phyloP scores from a whole-genome alignment of 108 stramenopile genomes.

The Bacterosira constricta region DNA sequence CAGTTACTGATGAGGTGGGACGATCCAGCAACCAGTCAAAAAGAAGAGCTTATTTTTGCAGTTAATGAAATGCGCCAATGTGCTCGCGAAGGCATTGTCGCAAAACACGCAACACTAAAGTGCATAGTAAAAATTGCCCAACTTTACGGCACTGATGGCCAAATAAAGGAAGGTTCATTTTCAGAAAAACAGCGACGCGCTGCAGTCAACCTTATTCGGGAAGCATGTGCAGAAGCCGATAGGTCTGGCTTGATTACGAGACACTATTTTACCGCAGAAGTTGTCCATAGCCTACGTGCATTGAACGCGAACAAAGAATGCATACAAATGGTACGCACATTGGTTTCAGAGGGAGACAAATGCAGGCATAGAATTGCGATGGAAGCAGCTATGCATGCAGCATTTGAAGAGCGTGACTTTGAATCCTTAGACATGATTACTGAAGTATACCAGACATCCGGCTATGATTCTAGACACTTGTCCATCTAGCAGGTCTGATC shows the following conservation, averaged over 20 bases:
- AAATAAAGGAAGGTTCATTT: not conserved
- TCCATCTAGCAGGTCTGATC: not conserved
- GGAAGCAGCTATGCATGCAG: slow-evolving; percentile 41
- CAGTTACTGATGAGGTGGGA: slow-evolving; percentile 81
- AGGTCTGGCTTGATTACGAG: slow-evolving; percentile 32
- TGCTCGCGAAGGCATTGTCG: slow-evolving; percentile 33
- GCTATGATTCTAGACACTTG: slow-evolving; percentile 17
- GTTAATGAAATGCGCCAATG: slow-evolving; percentile 57
- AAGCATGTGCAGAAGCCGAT: slow-evolving; percentile 43
- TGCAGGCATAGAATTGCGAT: slow-evolving; percentile 34
- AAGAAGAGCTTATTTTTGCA: slow-evolving; percentile 63
- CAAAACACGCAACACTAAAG: slow-evolving; percentile 45
- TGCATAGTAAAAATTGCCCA: slow-evolving; percentile 46
- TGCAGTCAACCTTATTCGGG: slow-evolving; percentile 39
- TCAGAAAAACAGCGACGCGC: slow-evolving; percentile 24
- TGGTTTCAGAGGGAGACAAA: slow-evolving; percentile 15
- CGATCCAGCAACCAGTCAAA: slow-evolving; percentile 55
- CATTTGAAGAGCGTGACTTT: slow-evolving; percentile 28
- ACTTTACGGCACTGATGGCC: slow-evolving; percentile 15
- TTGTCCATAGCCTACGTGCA: slow-evolving; percentile 29
- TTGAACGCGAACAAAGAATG: slow-evolving; percentile 44
- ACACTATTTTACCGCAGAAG: slow-evolving; percentile 38
- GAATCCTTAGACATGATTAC: slow-evolving; percentile 22
- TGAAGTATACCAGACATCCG: slow-evolving; percentile 26
- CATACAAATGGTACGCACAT: slow-evolving; percentile 31